phyloP scores from a whole-genome alignment of 2,329 filamentous ascomycete species.

The Calonectria fujianensis region DNA sequence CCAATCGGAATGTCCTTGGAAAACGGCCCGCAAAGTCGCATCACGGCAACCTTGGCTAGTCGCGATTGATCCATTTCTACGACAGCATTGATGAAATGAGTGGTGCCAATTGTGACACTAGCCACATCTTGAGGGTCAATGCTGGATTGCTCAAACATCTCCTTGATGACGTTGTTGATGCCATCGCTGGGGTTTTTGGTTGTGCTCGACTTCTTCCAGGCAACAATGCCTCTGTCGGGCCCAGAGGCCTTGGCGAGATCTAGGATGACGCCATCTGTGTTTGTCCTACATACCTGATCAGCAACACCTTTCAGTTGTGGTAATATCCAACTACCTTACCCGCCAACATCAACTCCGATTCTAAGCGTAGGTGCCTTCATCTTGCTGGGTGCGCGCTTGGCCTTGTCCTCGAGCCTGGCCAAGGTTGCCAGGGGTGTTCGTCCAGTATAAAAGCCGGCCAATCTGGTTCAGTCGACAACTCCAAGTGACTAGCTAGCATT shows the following conservation, averaged over 20 bases:
- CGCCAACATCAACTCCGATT: constrained; percentile 64
- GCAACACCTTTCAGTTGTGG: neutral
- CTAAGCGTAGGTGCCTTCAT: constrained; percentile 53
- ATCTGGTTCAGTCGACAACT: neutral
- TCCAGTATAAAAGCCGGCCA: neutral
- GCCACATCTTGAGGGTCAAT: constrained; percentile 61
- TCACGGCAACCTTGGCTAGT: constrained; percentile 69
- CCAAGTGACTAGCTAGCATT: neutral
- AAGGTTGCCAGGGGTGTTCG: neutral
- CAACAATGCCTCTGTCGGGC: constrained; percentile 63
- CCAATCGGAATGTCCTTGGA: constrained; percentile 68
- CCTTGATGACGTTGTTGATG: constrained; percentile 65
- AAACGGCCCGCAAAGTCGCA: constrained; percentile 71
- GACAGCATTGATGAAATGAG: constrained; percentile 75
- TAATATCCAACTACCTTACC: constrained; percentile 40
- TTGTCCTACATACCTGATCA: neutral
- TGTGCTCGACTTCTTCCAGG: constrained; percentile 68
- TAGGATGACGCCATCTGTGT: constrained; percentile 26
- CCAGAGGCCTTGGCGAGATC: constrained; percentile 61
- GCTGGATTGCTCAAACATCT: constrained; percentile 60
- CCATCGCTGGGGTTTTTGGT: constrained; percentile 67
- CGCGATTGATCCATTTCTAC: constrained; percentile 68
- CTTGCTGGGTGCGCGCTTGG: constrained; percentile 11
- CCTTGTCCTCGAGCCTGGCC: neutral
- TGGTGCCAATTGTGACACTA: constrained; percentile 71